A percentile compares a stretch with the other conserved stretches of the same genome.
phyloP scores from a whole-genome alignment of 2,329 filamentous ascomycete genomes.

The Exophiala phaeomuriformis region DNA sequence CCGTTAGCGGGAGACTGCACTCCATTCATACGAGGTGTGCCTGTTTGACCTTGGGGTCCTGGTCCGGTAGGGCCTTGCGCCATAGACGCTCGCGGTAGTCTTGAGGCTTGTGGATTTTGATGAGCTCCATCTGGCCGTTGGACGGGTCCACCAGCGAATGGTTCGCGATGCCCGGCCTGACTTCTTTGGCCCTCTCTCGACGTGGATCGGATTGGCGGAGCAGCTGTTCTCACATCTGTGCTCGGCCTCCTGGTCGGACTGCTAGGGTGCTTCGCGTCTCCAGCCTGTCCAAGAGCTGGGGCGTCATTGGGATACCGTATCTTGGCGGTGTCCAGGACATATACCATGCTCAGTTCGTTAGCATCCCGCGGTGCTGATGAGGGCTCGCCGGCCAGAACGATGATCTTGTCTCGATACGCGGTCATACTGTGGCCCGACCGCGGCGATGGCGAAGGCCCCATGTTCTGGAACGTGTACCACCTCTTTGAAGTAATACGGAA shows the following conservation, averaged over 20 bases:
- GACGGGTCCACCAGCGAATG: constrained; percentile 25
- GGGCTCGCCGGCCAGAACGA: constrained; percentile 88
- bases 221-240: constrained; percentile 39
- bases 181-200: constrained; percentile 39
- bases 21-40: constrained; percentile 47
- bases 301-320: constrained; percentile 88
- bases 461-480: constrained; percentile 99
- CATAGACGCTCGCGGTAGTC: constrained; percentile 53
- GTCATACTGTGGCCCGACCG: constrained; percentile 98
- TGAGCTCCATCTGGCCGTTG: constrained; percentile 21
- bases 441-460: constrained; percentile 91
- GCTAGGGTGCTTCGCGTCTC: constrained; percentile 35
- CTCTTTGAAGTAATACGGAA: constrained; percentile 73
- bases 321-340: constrained; percentile 88
- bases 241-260: constrained; percentile 38
- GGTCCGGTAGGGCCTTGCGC: constrained; percentile 56
- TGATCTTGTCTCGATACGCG: constrained; percentile 80
- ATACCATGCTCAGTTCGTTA: constrained; percentile 78
- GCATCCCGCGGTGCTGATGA: constrained; percentile 76
- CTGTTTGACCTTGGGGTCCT: constrained; percentile 57
- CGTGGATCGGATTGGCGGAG: constrained; percentile 34
- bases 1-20: constrained; percentile 15
- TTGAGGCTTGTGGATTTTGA: constrained; percentile 43
- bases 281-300: constrained; percentile 33
- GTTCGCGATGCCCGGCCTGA: constrained; percentile 29